Evolutionary conservation across 768 basidiomycete species (phyloP).

Genomic region (Trametopsis cervina): DNA sequence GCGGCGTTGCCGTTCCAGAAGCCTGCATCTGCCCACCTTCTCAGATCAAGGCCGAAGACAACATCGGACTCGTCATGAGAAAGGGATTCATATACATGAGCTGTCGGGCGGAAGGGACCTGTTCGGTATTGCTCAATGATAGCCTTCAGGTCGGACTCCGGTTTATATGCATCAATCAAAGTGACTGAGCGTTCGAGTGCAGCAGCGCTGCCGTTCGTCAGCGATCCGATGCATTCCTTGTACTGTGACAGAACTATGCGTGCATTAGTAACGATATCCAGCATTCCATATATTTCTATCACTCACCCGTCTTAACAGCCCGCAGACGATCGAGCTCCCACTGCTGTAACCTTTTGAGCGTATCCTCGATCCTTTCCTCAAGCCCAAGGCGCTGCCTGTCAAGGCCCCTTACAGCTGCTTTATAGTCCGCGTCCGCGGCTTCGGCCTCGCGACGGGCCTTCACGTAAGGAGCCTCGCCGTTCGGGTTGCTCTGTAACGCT

Average conservation of each 20-base stretch:
- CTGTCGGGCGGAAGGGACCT: slow-evolving; percentile 82
- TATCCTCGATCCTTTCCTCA: slow-evolving; percentile 83
- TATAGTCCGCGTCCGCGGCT: slow-evolving; percentile 73
- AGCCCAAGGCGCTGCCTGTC: slow-evolving; percentile 81
- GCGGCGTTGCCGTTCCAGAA: slow-evolving; percentile 43
- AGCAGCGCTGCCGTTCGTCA: slow-evolving; percentile 61
- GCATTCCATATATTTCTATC: neutral
- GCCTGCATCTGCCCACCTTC: slow-evolving; percentile 85
- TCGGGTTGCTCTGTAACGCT: slow-evolving; percentile 44
- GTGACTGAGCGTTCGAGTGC: slow-evolving; percentile 66
- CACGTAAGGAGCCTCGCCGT: slow-evolving; percentile 59
- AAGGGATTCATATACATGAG: slow-evolving; percentile 83
- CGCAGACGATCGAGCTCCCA: slow-evolving; percentile 83
- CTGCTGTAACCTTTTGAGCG: slow-evolving; percentile 68
- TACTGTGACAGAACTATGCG: slow-evolving; percentile 73
- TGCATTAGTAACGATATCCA: too few relatives aligned
- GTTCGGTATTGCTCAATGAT: slow-evolving; percentile 91
- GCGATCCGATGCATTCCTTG: slow-evolving; percentile 68
- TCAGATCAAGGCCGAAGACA: slow-evolving; percentile 85
- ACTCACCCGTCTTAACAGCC: slow-evolving; percentile 75
- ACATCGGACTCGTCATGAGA: slow-evolving; percentile 80
- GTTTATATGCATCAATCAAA: slow-evolving; percentile 78
- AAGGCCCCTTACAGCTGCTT: slow-evolving; percentile 71
- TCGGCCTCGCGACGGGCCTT: slow-evolving; percentile 73
- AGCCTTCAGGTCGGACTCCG: slow-evolving; percentile 79